Conservation (phyloP, 208 protist genomes). For the Trypanosoma avium region DNA sequence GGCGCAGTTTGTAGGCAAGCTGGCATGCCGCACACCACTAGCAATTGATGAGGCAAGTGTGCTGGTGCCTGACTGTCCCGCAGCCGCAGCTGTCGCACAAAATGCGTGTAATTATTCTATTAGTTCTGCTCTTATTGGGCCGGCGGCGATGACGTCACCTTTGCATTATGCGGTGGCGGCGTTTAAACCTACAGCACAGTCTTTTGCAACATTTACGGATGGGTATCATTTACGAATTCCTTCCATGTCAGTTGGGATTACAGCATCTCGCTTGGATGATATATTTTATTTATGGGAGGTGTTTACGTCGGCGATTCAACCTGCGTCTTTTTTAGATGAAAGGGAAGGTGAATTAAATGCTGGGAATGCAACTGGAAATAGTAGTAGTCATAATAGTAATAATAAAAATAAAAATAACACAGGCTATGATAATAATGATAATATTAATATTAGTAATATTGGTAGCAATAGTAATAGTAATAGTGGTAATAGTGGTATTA, state of each 20-base stretch:
- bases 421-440: background rate
- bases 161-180: conserved; percentile 68
- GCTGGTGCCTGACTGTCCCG: conserved; percentile 52
- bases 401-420: background rate
- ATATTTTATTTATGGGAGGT: conserved; percentile 84
- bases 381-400: background rate
- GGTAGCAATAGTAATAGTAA: background rate
- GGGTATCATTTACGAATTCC: conserved; percentile 57
- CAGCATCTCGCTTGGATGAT: conserved; percentile 72
- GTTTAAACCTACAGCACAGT: conserved; percentile 89
- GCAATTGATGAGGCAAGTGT: conserved; percentile 63
- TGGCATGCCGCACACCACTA: conserved; percentile 67
- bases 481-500: conserved; percentile 2
- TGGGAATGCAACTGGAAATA: background rate
- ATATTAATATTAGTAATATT: background rate
- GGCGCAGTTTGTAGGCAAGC: conserved; percentile 76
- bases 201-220: conserved; percentile 81
- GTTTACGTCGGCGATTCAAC: conserved; percentile 78
- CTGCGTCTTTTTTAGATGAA: conserved; percentile 40
- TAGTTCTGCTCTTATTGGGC: conserved; percentile 66
- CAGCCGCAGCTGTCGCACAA: conserved; percentile 42
- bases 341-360: background rate
- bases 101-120: conserved; percentile 80
- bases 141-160: conserved; percentile 58
- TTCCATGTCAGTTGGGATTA: conserved; percentile 80